Base-by-base conservation (phyloP, 1,284 basidiomycete genomes). In the Lignosus rhinocerotis region DNA sequence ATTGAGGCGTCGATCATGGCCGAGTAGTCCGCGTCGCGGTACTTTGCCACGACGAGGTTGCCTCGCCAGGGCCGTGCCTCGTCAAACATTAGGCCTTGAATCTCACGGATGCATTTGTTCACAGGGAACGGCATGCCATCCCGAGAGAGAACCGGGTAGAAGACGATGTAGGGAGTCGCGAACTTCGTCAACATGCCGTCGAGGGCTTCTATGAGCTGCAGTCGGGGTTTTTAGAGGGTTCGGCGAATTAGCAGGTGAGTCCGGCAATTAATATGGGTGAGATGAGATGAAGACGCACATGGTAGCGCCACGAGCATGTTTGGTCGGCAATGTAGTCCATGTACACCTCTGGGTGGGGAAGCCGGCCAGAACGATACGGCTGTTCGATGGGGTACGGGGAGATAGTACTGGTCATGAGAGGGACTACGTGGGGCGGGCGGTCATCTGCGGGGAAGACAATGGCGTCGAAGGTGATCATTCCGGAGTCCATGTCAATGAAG, bases 311-410 rank as follows among this genome's bases (percentile, higher is more conserved):
- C 12, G 82, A 75, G 39, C 86, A 86, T 53, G 84, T 76, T 55
- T 81, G 79, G 71, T 91, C 87, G 64, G 87, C 87, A 66, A 92
- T 86, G 73, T 87, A 90, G 71, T 92, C 88, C 89, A 92, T 92
- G 68, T 87, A 84, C 38, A 90, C 81, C 70, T 92, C 88, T 9
- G 90, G 90, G 72, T 92, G 90, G 1, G 90, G 90, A 77, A 89
- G 81, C 50, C 86, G 82, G 49, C 81, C 66, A 42, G 67, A 68
- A 36, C 68, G 66, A 64, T 64, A 70, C 67, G 55, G 78, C 73
- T 58, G 69, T 32, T 56, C 51, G 46, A 56, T 39, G 43, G 66
- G 66, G 34, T 75, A 72, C 53, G 80, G 78, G 55, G 79, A 73
- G 73, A 85, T 80, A 6, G 83, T 80, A 70, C 86, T 89, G 50